Evolutionary conservation across 805 yeast genomes (phyloP).

Genomic region (Kluyveromyces starmeri): DNA sequence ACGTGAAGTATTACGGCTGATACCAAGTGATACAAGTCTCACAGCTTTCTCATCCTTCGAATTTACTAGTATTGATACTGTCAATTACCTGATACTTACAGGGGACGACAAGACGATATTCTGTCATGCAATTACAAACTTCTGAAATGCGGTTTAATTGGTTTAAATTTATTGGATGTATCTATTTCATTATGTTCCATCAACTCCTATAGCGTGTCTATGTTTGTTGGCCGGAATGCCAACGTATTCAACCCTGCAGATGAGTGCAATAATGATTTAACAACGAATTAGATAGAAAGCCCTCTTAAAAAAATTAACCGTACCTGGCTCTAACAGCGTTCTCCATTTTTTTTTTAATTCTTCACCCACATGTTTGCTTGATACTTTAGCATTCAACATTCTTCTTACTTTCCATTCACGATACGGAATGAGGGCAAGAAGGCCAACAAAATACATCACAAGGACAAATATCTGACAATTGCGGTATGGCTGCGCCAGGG

Average conservation of each 20-base stretch:
- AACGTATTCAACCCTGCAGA: too few relatives aligned
- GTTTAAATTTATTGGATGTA: too few relatives aligned
- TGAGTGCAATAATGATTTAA: too few relatives aligned
- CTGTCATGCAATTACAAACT: not conserved
- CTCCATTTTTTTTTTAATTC: not conserved
- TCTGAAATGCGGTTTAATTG: not conserved
- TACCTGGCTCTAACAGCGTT: conserved; percentile 2
- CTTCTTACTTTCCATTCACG: conserved; percentile 11
- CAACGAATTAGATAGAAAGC: conserved; percentile 5
- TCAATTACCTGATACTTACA: not conserved
- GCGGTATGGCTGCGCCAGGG: conserved; percentile 32
- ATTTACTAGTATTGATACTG: not conserved
- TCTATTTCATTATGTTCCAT: too few relatives aligned
- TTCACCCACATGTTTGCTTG: conserved; percentile 1
- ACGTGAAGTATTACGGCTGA: not conserved
- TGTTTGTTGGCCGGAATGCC: too few relatives aligned
- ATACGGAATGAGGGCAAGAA: conserved; percentile 46
- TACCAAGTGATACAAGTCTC: not conserved
- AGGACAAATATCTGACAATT: conserved; percentile 48
- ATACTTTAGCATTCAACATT: conserved; percentile 5
- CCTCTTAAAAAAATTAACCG: conserved; percentile 6
- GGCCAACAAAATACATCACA: conserved; percentile 29
- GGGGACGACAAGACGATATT: not conserved
- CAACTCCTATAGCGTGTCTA: too few relatives aligned
- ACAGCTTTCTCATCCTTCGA: conserved; percentile 1